Evolutionary conservation across 495 filamentous ascomycete genomes (phyloP).

Genomic region (Immersiella caudata): DNA sequence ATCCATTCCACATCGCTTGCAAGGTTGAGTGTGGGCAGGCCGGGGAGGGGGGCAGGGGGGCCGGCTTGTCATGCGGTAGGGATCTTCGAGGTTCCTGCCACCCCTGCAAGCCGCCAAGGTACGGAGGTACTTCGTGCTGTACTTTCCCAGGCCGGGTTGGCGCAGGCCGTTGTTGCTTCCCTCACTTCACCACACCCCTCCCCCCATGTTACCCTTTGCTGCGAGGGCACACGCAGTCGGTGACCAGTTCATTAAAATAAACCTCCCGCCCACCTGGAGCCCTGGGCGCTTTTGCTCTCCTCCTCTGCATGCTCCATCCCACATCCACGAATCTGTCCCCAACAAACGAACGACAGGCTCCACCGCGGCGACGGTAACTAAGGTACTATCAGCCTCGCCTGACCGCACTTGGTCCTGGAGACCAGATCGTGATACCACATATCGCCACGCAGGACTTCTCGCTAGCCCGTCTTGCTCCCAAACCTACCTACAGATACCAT

Average conservation of each 20-base stretch:
- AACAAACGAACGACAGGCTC: background rate
- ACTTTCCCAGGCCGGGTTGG: constrained; percentile 20
- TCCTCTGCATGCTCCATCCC: constrained; percentile 16
- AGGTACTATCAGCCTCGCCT: background rate
- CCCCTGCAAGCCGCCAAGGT: constrained; percentile 2
- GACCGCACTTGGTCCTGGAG: constrained; percentile 13
- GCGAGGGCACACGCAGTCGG: constrained; percentile 20
- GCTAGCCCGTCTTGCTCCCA: constrained; percentile 4
- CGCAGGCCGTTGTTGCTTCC: constrained; percentile 27
- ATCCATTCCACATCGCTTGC: constrained; percentile 5
- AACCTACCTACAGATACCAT: constrained; percentile 4
- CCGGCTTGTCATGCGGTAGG: constrained; percentile 20
- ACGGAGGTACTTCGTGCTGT: constrained; percentile 7
- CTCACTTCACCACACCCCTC: constrained; percentile 16
- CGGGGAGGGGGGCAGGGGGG: constrained; percentile 6
- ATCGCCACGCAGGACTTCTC: background rate
- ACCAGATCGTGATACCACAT: constrained; percentile 17
- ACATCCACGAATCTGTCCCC: constrained; percentile 7
- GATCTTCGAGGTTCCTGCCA: background rate
- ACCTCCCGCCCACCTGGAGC: constrained; percentile 27
- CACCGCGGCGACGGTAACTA: background rate
- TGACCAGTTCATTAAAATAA: constrained; percentile 30
- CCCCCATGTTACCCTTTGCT: constrained; percentile 10
- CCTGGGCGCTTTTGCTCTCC: constrained; percentile 8
- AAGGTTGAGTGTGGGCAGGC: constrained; percentile 6